Percentiles rank a stretch among this genome's conserved stretches.
Conservation (phyloP, 208 protist species). For the Trypanosoma congolense region DNA sequence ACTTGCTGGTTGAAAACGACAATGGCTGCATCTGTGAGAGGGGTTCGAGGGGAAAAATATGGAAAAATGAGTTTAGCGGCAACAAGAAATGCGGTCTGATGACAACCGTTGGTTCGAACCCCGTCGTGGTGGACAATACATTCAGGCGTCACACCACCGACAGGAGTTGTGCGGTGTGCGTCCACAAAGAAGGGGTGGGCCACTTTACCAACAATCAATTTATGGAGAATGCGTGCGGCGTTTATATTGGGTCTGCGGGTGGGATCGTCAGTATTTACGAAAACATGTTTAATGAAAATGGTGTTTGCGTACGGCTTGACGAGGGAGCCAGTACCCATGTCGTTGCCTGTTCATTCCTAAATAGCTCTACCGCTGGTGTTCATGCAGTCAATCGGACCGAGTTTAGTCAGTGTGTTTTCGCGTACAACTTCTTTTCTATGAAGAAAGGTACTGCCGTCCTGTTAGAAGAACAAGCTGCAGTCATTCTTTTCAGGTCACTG, state of each 20-base stretch:
- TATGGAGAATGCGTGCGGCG: constrained; percentile 23
- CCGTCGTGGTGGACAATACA: constrained; percentile 25
- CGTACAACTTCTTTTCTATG: constrained; percentile 35
- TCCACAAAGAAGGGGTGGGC: constrained; percentile 20
- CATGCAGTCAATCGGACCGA: constrained; percentile 9
- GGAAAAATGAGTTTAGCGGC: constrained; percentile 24
- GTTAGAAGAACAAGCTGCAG: not conserved
- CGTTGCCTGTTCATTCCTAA: constrained; percentile 26
- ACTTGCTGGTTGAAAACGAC: constrained; percentile 27
- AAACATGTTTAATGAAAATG: constrained; percentile 31
- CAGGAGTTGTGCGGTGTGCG: constrained; percentile 19
- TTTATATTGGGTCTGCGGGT: constrained; percentile 19
- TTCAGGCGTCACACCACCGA: constrained; percentile 17
- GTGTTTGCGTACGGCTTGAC: constrained; percentile 11
- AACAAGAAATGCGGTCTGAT: constrained; percentile 25
- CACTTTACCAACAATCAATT: constrained; percentile 29
- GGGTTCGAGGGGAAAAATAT: constrained; percentile 11
- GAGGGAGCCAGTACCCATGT: constrained; percentile 15
- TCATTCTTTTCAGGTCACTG: constrained; percentile 25
- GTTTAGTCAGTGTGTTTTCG: constrained; percentile 18
- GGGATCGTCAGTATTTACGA: constrained; percentile 15
- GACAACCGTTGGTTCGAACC: constrained; percentile 11
- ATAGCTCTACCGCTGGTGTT: constrained; percentile 19
- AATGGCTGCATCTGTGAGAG: constrained; percentile 18
- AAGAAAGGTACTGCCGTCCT: constrained; percentile 13